phyloP scores from a whole-genome alignment of 2,329 filamentous ascomycete genomes.

The Aspergillus sp. region DNA sequence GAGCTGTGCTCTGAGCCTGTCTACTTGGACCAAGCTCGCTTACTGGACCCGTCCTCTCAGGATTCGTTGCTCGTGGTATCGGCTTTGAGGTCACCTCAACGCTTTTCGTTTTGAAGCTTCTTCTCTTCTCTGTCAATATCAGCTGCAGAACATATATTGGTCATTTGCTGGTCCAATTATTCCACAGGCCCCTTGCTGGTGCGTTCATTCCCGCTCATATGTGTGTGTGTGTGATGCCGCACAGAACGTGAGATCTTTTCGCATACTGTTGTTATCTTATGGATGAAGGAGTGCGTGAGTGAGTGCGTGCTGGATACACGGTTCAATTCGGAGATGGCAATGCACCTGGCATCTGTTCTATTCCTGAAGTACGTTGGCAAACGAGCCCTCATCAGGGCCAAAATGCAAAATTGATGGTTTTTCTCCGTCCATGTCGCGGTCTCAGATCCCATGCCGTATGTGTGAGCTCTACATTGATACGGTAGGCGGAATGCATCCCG shows the following conservation, averaged over 20 bases:
- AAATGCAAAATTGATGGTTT: background rate
- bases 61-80: background rate
- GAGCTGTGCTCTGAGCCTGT: background rate
- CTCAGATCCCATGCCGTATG: background rate
- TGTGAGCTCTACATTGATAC: background rate
- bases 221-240: background rate
- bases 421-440: background rate
- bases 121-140: conserved; percentile 21
- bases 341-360: background rate
- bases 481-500: background rate
- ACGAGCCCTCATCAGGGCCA: background rate
- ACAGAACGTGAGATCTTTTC: background rate
- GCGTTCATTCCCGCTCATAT: background rate
- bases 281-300: too few relatives aligned
- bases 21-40: background rate
- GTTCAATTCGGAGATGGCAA: background rate
- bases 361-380: background rate
- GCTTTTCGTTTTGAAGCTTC: conserved; percentile 2
- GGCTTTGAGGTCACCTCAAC: background rate
- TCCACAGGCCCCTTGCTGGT: background rate
- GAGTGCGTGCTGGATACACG: background rate
- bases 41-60: background rate
- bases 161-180: background rate
- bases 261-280: background rate
- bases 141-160: conserved; percentile 12